Evolutionary conservation across 441 rosid genomes (phyloP), one percentile per base, ranked within the genome.

Genomic region (Hura crepitans): DNA sequence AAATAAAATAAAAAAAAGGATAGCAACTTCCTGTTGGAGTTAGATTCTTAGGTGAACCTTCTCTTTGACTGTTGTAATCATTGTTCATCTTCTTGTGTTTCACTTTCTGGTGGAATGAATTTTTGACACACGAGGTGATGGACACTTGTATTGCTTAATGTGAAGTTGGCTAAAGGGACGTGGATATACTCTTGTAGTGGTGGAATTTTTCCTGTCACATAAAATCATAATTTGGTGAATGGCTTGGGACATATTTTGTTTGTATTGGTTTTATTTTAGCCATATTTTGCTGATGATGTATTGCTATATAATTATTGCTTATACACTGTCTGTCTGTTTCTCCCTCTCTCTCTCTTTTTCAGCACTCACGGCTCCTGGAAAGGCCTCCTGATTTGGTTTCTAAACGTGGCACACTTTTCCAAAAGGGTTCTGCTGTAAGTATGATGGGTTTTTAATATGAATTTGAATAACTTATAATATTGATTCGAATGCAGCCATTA

Each of bases 321-420:
- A n/a, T n/a, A n/a, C n/a, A n/a, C n/a, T n/a, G n/a, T n/a, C n/a
- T 17, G 37, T 42, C 47, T 17, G 46, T 65, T 43, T 20, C 61
- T 12, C 17, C 13, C 2, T 45, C 17, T 11, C n/a, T 42, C 12
- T 70, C 66, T 65, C 51, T 75, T 66, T 72, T 66, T 73, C 94
- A 96, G 99, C 99, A 96, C 81, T 71, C 65, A 62, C 83, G 79
- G 55, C 98, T 96, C 58, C 69, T 89, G 62, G 97, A 92, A 79
- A 86, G 96, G 83, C 94, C 90, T 69, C 99, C 96, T 78, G 87
- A 82, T 56, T 82, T 96, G 80, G 81, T 85, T 71, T 82, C 71
- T 80, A 93, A 81, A 76, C 96, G 96, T 62, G 92, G 94, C 70
- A 74, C 83, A 31, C 87, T 86, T 75, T 78, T 83, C 72, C 98